phyloP scores from a whole-genome alignment of 139 green algal species.

The Protoeuglena noctilucae region DNA sequence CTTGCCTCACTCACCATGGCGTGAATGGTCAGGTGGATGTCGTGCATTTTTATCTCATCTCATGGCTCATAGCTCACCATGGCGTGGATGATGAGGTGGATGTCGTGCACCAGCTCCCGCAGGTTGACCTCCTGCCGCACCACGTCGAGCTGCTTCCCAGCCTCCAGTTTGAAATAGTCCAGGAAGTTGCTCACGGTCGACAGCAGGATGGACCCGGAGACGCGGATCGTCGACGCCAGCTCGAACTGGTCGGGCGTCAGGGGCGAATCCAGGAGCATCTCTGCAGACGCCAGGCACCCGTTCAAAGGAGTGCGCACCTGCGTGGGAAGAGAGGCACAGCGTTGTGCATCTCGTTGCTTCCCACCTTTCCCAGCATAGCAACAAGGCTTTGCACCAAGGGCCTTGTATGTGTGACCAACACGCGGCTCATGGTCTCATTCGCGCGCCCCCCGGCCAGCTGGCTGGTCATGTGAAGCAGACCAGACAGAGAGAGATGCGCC shows the following conservation, averaged over 20 bases:
- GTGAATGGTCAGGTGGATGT: slow-evolving; percentile 68
- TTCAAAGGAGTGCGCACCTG: slow-evolving; percentile 69
- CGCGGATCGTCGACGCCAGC: slow-evolving; percentile 60
- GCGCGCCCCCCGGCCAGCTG: no score
- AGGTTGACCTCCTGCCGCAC: slow-evolving; percentile 40
- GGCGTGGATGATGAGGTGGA: slow-evolving; percentile 68
- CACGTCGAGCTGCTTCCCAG: slow-evolving; percentile 54
- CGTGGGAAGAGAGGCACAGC: no score
- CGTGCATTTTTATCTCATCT: no score
- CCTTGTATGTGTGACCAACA: no score
- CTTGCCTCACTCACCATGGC: slow-evolving; percentile 57
- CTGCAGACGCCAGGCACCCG: slow-evolving; percentile 60
- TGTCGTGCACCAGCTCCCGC: slow-evolving; percentile 39
- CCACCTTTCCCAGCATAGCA: no score
- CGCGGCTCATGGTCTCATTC: no score
- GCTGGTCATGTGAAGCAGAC: no score
- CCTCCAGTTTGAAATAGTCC: slow-evolving; percentile 77
- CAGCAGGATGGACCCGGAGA: slow-evolving; percentile 59
- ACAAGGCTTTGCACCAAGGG: no score
- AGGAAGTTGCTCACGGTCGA: slow-evolving; percentile 71
- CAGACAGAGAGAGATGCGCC: no score
- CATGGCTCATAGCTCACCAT: slow-evolving; percentile 56
- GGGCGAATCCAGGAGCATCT: slow-evolving; percentile 71
- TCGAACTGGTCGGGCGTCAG: slow-evolving; percentile 55
- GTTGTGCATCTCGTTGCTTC: no score